phyloP scores from a whole-genome alignment of 345 rosid genomes.

The Nephelium lappaceum region DNA sequence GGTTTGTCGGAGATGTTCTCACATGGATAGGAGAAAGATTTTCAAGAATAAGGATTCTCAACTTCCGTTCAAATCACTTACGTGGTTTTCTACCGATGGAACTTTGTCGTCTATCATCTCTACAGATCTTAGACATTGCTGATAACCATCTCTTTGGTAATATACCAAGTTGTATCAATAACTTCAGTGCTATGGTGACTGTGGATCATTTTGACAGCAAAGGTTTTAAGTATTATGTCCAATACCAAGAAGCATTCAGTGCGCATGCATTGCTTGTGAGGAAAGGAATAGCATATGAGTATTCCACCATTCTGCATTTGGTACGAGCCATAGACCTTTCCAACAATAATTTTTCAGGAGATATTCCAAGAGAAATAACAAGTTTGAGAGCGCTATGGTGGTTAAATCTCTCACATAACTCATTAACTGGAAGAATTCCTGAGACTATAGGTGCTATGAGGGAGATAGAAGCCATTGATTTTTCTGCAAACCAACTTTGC shows the following conservation, averaged over 20 bases:
- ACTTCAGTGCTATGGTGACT: neutral
- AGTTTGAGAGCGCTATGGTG: constrained; percentile 3
- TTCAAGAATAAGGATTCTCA: neutral
- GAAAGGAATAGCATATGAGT: neutral
- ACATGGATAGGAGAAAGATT: constrained; percentile 19
- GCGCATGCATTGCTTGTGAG: neutral
- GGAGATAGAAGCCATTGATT: constrained; percentile 6
- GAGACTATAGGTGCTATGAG: constrained; percentile 16
- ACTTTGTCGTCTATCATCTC: constrained; percentile 11
- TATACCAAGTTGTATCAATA: constrained; percentile 14
- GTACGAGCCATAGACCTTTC: constrained; percentile 3
- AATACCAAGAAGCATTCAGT: neutral
- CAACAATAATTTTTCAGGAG: neutral
- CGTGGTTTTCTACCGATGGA: constrained; percentile 24
- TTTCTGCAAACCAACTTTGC: constrained; percentile 13
- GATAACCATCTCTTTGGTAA: constrained; percentile 13
- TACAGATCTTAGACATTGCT: constrained; percentile 23
- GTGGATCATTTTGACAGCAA: neutral
- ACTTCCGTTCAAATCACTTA: constrained; percentile 26
- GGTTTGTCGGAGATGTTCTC: constrained; percentile 15
- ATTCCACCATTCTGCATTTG: neutral
- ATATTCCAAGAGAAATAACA: constrained; percentile 2
- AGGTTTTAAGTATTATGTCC: neutral
- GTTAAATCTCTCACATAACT: constrained; percentile 22
- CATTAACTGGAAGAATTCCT: constrained; percentile 5